These are phyloP conservation scores for Phytomonas serpens DNA, from an alignment of 208 protist species.

Conservation along the genomic window DNA sequence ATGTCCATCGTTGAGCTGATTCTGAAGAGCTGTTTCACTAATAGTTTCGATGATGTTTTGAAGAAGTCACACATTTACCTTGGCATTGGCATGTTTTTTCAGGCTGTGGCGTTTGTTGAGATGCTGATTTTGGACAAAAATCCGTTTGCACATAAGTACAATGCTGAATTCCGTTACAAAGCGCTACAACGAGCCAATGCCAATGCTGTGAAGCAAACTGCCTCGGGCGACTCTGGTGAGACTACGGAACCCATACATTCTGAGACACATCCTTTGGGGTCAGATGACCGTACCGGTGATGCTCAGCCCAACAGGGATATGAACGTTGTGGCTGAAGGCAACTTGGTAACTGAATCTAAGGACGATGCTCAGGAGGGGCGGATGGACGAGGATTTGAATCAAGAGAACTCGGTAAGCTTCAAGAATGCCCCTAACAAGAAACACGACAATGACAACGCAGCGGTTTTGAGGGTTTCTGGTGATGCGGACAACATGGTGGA, in stretches of 20 bases:
- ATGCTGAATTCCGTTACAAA: conserved; percentile 49
- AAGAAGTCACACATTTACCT: conserved; percentile 73
- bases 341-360: conserved; percentile 10
- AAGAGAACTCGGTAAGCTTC: conserved; percentile 23
- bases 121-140: conserved; percentile 42
- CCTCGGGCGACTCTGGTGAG: conserved; percentile 10
- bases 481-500: conserved; percentile 52
- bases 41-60: conserved; percentile 34
- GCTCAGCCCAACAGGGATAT: not conserved
- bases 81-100: conserved; percentile 47
- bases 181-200: conserved; percentile 16
- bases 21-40: conserved; percentile 58
- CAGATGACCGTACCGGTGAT: not conserved
- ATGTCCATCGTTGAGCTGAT: conserved; percentile 65
- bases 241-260: not conserved
- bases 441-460: conserved; percentile 12
- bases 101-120: conserved; percentile 33
- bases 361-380: conserved; percentile 12
- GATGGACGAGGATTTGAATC: conserved; percentile 19
- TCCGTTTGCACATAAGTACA: conserved; percentile 59
- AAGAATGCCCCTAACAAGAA: conserved; percentile 2
- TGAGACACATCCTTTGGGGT: not conserved
- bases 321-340: not conserved
- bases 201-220: conserved; percentile 13
- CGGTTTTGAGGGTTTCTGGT: conserved; percentile 27